Percentiles rank a stretch among this genome's conserved stretches.
Evolutionary conservation across 2,329 filamentous ascomycete genomes (phyloP).

Genomic region (Achaetomium macrosporum): DNA sequence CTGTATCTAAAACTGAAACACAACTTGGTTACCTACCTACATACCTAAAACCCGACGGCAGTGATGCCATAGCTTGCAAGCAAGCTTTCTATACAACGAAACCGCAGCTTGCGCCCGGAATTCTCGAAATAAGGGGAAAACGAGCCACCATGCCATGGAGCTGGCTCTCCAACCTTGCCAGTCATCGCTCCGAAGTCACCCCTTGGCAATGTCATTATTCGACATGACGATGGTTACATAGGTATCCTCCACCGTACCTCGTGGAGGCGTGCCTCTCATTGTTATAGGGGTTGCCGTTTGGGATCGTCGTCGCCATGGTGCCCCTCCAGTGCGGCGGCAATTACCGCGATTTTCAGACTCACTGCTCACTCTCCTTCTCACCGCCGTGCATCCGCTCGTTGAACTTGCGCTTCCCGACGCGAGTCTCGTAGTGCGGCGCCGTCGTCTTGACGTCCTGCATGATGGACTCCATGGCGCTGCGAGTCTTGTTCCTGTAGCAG

Average conservation of each 20-base stretch:
- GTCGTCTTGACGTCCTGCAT: constrained; percentile 69
- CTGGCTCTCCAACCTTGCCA: too few species aligned
- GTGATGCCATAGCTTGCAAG: constrained; percentile 11
- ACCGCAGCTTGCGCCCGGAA: not conserved
- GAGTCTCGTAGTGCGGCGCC: constrained; percentile 82
- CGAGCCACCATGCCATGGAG: too few species aligned
- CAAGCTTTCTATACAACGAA: constrained; percentile 7
- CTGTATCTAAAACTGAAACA: not conserved
- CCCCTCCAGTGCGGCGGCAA: too few species aligned
- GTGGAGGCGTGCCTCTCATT: too few species aligned
- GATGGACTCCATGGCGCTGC: constrained; percentile 69
- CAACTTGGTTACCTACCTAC: not conserved
- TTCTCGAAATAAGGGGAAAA: not conserved
- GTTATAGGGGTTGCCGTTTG: too few species aligned
- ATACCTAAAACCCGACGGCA: not conserved
- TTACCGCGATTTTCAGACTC: not conserved
- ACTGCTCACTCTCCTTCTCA: constrained; percentile 22
- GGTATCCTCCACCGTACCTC: too few species aligned
- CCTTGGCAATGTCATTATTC: too few species aligned
- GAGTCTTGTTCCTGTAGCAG: constrained; percentile 88
- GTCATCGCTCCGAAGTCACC: too few species aligned
- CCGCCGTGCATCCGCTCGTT: constrained; percentile 45
- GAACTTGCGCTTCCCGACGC: constrained; percentile 76
- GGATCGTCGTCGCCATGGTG: too few species aligned
- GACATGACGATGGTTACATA: too few species aligned